phyloP scores from a whole-genome alignment of 176 grass and related monocot species.

The Stipa capillata region DNA sequence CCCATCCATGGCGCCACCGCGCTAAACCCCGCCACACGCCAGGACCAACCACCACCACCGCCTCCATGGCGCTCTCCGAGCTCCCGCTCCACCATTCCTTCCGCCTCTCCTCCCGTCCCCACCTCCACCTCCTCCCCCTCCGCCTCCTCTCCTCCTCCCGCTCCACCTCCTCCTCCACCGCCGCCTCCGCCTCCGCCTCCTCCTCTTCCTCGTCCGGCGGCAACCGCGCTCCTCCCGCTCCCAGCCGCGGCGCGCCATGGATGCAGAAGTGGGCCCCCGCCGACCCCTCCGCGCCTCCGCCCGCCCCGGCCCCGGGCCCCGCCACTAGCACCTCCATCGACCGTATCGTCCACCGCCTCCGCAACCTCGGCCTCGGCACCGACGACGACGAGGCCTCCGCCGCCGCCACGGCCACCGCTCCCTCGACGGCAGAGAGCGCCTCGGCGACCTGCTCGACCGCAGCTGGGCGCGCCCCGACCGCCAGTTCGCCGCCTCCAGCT shows the following conservation, averaged over 20 bases:
- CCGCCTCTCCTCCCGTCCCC: conserved; percentile 39
- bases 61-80: conserved; percentile 64
- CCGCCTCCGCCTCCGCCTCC: conserved; percentile 9
- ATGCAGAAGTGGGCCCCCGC: conserved; percentile 55
- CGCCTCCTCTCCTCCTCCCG: conserved; percentile 12
- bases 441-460: conserved; percentile 72
- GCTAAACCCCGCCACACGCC: neutral
- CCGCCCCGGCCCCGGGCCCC: conserved; percentile 15
- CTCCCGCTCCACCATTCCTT: conserved; percentile 61
- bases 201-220: conserved; percentile 19
- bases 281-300: conserved; percentile 22
- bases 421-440: conserved; percentile 49
- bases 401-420: conserved; percentile 6
- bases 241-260: conserved; percentile 47
- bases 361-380: conserved; percentile 59
- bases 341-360: conserved; percentile 87
- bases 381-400: conserved; percentile 60
- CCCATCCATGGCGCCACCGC: conserved; percentile 43
- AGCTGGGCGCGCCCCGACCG: conserved; percentile 80
- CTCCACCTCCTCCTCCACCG: too few relatives aligned
- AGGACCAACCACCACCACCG: neutral
- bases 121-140: conserved; percentile 27
- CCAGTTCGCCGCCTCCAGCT: neutral
- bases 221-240: conserved; percentile 11
- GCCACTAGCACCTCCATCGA: conserved; percentile 54